phyloP scores from a whole-genome alignment of 805 yeast species.

The Kuraishia molischiana region DNA sequence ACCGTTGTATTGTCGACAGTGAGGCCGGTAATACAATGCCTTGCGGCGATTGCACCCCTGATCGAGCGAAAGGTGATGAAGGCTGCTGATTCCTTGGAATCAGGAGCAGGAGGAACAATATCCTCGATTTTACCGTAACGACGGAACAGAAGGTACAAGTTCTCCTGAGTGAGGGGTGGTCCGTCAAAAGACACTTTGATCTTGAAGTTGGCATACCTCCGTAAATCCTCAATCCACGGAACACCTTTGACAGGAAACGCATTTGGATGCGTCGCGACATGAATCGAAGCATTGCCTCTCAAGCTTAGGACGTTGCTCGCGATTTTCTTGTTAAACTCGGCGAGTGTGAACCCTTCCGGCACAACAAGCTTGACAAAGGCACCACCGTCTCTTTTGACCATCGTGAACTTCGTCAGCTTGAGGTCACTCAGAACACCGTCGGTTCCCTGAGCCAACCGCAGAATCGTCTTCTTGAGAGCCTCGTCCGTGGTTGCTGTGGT shows the following conservation, averaged over 20 bases:
- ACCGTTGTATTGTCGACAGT: conserved; percentile 51
- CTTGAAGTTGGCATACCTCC: conserved; percentile 58
- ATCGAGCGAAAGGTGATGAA: conserved; percentile 43
- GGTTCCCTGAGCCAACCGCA: conserved; percentile 27
- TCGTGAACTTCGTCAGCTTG: conserved; percentile 49
- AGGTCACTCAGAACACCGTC: conserved; percentile 15
- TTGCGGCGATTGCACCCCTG: conserved; percentile 74
- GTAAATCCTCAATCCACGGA: conserved; percentile 95
- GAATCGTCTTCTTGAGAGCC: conserved; percentile 17
- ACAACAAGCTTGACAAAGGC: conserved; percentile 75
- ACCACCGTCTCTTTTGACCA: conserved; percentile 83
- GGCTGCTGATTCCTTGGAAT: conserved; percentile 34
- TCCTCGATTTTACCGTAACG: conserved; percentile 80
- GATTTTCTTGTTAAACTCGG: conserved; percentile 44
- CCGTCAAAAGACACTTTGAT: conserved; percentile 72
- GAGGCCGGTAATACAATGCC: conserved; percentile 84
- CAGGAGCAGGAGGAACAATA: conserved; percentile 44
- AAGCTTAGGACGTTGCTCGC: conserved; percentile 22
- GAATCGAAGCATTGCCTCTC: conserved; percentile 19
- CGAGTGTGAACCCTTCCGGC: conserved; percentile 34
- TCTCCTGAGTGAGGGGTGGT: conserved; percentile 65
- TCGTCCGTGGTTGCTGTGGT: conserved; percentile 28
- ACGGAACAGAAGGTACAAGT: conserved; percentile 68
- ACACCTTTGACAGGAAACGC: conserved; percentile 76
- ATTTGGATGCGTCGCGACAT: conserved; percentile 38